phyloP scores from a whole-genome alignment of 2,329 filamentous ascomycete genomes.

The Colletotrichum sp. region DNA sequence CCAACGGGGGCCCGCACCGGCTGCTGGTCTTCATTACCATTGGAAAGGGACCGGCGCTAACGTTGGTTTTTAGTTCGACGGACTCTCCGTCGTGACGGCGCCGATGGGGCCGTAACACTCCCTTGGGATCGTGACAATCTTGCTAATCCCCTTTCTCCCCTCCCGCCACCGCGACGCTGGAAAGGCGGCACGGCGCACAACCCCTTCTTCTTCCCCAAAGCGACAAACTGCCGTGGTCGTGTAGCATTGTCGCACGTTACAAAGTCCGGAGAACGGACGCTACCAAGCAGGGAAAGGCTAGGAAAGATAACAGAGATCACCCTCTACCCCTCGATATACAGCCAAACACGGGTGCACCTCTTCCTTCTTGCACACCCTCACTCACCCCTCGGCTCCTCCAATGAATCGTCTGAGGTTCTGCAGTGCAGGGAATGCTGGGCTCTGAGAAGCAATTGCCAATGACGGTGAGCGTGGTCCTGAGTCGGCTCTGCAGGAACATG shows the following conservation, averaged over 20 bases:
- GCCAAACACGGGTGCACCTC: background rate
- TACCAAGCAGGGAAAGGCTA: background rate
- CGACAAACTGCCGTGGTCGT: background rate
- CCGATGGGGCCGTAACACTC: background rate
- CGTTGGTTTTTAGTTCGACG: background rate
- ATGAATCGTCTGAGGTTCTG: conserved; percentile 17
- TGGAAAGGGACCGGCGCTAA: conserved; percentile 4
- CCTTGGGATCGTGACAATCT: background rate
- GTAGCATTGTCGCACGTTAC: background rate
- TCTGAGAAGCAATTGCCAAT: background rate
- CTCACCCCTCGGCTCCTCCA: background rate
- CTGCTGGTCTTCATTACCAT: background rate
- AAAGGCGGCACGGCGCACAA: background rate
- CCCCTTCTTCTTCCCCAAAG: background rate
- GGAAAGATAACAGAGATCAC: background rate
- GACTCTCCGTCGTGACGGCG: conserved; percentile 2
- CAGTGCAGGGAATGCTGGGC: background rate
- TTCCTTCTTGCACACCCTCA: background rate
- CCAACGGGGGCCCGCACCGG: background rate
- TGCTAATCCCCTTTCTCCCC: background rate
- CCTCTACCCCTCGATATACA: background rate
- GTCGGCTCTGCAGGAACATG: conserved; percentile 8
- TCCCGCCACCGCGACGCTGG: conserved; percentile 6
- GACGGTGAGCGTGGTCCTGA: background rate
- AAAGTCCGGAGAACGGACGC: background rate